phyloP scores from a whole-genome alignment of 805 yeast species.

The Wickerhamomyces xylosicus region DNA sequence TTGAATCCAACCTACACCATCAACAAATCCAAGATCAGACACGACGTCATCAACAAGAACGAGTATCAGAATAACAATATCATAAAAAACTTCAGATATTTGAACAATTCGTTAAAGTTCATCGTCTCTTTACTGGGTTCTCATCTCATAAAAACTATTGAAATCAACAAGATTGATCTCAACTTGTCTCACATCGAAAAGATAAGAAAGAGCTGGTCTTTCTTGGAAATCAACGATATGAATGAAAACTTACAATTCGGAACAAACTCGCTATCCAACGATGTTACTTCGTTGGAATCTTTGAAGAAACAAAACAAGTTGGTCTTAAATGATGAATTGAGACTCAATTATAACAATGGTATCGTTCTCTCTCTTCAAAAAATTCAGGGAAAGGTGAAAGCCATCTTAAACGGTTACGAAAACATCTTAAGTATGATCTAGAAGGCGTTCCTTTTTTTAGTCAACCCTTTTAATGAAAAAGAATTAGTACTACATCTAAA shows the following conservation, averaged over 20 bases:
- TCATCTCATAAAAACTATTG: constrained; percentile 11
- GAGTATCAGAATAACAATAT: constrained; percentile 14
- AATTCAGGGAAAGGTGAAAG: background rate
- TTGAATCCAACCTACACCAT: constrained; percentile 3
- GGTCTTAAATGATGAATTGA: constrained; percentile 14
- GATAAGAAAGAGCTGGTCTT: constrained; percentile 27
- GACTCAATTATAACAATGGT: constrained; percentile 4
- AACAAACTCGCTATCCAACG: background rate
- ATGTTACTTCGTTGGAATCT: background rate
- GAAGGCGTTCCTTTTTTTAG: background rate
- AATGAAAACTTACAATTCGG: constrained; percentile 5
- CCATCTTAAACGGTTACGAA: background rate
- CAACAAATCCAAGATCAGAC: constrained; percentile 3
- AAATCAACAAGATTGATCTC: constrained; percentile 17
- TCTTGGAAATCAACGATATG: constrained; percentile 24
- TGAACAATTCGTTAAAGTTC: constrained; percentile 26
- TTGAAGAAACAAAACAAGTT: constrained; percentile 9
- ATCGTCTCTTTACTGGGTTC: constrained; percentile 16
- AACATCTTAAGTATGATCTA: background rate
- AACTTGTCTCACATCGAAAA: constrained; percentile 21
- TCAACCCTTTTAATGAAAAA: background rate
- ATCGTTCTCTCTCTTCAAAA: constrained; percentile 3
- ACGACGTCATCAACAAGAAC: constrained; percentile 9
- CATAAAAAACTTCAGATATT: constrained; percentile 27
- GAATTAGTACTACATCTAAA: too few species aligned